phyloP scores from a whole-genome alignment of 2,329 filamentous ascomycete species.

The Phoma sp. region DNA sequence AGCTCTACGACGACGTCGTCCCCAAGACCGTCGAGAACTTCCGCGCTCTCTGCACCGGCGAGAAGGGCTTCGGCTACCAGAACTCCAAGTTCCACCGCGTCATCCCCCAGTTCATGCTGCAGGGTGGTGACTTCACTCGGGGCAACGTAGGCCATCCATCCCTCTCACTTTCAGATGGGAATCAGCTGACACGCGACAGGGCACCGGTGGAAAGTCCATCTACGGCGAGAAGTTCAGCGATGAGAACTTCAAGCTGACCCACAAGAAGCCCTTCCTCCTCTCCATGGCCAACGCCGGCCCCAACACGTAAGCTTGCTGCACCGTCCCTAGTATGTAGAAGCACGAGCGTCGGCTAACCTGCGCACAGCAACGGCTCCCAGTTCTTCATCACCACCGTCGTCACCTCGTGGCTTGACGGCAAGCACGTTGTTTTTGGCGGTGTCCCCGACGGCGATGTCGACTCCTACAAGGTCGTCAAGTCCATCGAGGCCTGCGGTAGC shows the following conservation, averaged over 20 bases:
- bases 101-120: slow-evolving; percentile 93
- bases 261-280: slow-evolving; percentile 76
- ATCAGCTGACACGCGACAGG: slow-evolving; percentile 58
- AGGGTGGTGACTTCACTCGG: slow-evolving; percentile 94
- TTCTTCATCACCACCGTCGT: slow-evolving; percentile 75
- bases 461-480: slow-evolving; percentile 62
- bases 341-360: slow-evolving; percentile 4
- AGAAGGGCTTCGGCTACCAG: slow-evolving; percentile 83
- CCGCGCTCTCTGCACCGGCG: slow-evolving; percentile 78
- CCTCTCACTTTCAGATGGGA: background rate
- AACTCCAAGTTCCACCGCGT: slow-evolving; percentile 90
- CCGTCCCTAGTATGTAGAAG: background rate
- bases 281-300: slow-evolving; percentile 96
- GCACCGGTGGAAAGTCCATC: slow-evolving; percentile 91
- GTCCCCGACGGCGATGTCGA: slow-evolving; percentile 61
- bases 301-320: slow-evolving; percentile 71
- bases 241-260: slow-evolving; percentile 84
- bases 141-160: slow-evolving; percentile 88
- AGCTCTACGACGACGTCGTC: slow-evolving; percentile 82
- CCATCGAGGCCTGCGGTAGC: slow-evolving; percentile 65
- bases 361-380: slow-evolving; percentile 68
- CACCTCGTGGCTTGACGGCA: slow-evolving; percentile 74
- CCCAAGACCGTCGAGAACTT: slow-evolving; percentile 91
- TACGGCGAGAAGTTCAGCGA: slow-evolving; percentile 94
- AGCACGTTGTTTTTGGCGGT: slow-evolving; percentile 85